Percentiles rank a stretch among this genome's conserved stretches.
Conservation (phyloP, 2,329 filamentous ascomycete species). For the Fusarium burgessii region DNA sequence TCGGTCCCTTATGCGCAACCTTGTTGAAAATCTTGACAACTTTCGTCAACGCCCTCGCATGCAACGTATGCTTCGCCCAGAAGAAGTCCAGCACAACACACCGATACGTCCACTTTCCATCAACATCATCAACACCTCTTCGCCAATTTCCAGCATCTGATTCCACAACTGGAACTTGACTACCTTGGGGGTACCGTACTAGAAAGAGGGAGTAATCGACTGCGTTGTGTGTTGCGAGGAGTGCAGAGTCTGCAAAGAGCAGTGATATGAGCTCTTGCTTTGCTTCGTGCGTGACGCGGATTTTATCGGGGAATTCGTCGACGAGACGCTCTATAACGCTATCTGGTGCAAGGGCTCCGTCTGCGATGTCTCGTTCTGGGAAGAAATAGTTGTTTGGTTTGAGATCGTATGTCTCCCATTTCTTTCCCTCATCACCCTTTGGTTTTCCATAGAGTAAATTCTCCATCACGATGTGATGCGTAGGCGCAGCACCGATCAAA, state of each 20-base stretch:
- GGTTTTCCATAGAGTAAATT: constrained; percentile 74
- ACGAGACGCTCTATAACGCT: constrained; percentile 74
- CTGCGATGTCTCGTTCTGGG: constrained; percentile 77
- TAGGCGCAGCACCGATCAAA: constrained; percentile 70
- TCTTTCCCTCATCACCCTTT: constrained; percentile 50
- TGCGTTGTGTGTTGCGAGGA: constrained; percentile 72
- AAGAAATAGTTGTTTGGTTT: constrained; percentile 83
- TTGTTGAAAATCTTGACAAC: constrained; percentile 73
- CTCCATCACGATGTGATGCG: constrained; percentile 83
- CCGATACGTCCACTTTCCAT: constrained; percentile 75
- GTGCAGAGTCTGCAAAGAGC: constrained; percentile 71
- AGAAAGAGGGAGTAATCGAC: constrained; percentile 83
- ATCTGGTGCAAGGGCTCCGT: constrained; percentile 71
- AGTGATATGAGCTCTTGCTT: constrained; percentile 67
- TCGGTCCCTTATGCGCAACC: constrained; percentile 73
- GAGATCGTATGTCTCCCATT: constrained; percentile 80
- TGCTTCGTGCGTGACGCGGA: constrained; percentile 66
- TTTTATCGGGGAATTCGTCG: constrained; percentile 75
- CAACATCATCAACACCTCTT: constrained; percentile 68
- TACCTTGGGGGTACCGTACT: constrained; percentile 59
- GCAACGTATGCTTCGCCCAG: constrained; percentile 79
- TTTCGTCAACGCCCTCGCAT: constrained; percentile 73
- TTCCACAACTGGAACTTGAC: not conserved
- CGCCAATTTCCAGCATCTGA: constrained; percentile 63
- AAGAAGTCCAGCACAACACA: constrained; percentile 80